phyloP scores from a whole-genome alignment of 140 eudicot genomes.

The Stevia rebaudiana region DNA sequence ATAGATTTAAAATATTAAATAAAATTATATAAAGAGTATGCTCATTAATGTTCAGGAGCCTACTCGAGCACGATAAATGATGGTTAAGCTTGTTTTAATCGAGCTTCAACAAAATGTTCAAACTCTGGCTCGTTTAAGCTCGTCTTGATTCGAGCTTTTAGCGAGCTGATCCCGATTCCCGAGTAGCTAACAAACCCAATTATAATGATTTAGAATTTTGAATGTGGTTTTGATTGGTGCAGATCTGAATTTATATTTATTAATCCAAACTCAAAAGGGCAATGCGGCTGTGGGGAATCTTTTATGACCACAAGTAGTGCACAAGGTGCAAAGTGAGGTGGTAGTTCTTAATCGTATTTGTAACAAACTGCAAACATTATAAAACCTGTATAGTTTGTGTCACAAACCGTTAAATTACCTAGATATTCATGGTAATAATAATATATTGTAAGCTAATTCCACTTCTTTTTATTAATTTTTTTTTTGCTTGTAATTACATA shows the following conservation, averaged over 20 bases:
- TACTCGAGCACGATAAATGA: too few relatives aligned
- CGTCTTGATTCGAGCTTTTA: too few relatives aligned
- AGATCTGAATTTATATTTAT: constrained; percentile 83
- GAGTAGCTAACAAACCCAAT: too few relatives aligned
- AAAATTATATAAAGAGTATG: too few relatives aligned
- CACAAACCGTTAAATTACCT: constrained; percentile 5
- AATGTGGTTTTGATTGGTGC: constrained; percentile 21
- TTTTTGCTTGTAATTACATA: not conserved
- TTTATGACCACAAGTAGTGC: constrained; percentile 65
- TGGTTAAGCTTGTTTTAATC: too few relatives aligned
- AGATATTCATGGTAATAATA: not conserved
- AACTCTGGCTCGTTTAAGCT: too few relatives aligned
- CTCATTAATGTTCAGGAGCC: too few relatives aligned
- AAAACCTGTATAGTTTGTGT: constrained; percentile 22
- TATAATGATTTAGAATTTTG: too few relatives aligned
- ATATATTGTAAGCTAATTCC: not conserved
- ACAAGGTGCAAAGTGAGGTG: constrained; percentile 51
- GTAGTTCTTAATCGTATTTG: constrained; percentile 29
- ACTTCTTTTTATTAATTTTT: not conserved
- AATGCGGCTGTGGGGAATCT: constrained; percentile 95
- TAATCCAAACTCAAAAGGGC: constrained; percentile 80
- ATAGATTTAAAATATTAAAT: too few relatives aligned
- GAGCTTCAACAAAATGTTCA: too few relatives aligned
- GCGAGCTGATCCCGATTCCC: too few relatives aligned
- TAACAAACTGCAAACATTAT: constrained; percentile 6